Conservation (phyloP, 2,329 filamentous ascomycete species). For the Colletotrichum musicola region DNA sequence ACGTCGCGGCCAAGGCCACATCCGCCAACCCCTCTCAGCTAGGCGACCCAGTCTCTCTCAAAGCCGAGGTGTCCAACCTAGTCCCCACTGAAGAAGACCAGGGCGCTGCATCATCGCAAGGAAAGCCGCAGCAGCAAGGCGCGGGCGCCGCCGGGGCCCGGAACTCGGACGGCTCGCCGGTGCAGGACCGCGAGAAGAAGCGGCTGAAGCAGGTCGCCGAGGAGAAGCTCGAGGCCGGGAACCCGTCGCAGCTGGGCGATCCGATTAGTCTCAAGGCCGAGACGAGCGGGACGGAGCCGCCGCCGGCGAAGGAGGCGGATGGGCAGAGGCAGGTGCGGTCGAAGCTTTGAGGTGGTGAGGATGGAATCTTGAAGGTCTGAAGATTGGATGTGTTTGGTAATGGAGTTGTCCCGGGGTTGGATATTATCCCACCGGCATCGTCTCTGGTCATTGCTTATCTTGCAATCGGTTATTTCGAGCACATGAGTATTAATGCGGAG, state of each 20-base stretch:
- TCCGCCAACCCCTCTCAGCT: slow-evolving; percentile 52
- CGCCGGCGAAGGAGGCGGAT: slow-evolving; percentile 42
- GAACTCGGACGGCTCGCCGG: slow-evolving; percentile 38
- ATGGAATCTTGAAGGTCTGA: no score
- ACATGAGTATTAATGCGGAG: not conserved
- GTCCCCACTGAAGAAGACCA: slow-evolving; percentile 33
- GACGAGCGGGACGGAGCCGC: slow-evolving; percentile 47
- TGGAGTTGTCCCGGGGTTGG: not conserved
- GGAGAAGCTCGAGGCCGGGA: slow-evolving; percentile 46
- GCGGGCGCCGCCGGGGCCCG: slow-evolving; percentile 14
- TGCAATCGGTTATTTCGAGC: not conserved
- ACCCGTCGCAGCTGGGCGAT: slow-evolving; percentile 55
- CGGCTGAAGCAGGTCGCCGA: slow-evolving; percentile 38
- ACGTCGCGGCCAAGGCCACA: slow-evolving; percentile 35
- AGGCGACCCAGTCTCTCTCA: slow-evolving; percentile 55
- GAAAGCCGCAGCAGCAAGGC: not conserved
- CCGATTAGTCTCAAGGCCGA: slow-evolving; percentile 56
- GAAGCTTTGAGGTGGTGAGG: slow-evolving; percentile 32
- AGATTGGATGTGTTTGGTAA: no score
- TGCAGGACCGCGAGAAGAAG: slow-evolving; percentile 31
- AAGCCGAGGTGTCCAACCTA: slow-evolving; percentile 48
- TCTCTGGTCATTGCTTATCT: not conserved
- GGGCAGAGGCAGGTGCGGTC: slow-evolving; percentile 38
- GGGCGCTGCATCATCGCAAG: not conserved
- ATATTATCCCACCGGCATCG: no score